Base-by-base conservation (phyloP, 1,284 basidiomycete species). In the Ceratobasidium sp. region DNA sequence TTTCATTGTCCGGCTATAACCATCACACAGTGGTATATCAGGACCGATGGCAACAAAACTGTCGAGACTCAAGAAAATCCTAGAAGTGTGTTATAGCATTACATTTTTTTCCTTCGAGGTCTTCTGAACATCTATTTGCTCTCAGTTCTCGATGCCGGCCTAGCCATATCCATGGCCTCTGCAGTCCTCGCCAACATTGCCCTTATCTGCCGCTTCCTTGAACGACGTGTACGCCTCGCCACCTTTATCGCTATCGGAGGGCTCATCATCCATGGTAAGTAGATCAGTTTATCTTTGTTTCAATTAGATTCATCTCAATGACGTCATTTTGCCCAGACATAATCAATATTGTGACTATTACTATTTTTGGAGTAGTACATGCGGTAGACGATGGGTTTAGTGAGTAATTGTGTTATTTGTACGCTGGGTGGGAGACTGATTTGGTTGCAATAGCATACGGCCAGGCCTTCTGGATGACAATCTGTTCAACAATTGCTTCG, bases 401-500 rank as follows among this genome's bases (percentile, higher is more conserved):
- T 0, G 48, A 33, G 64, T 62, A 17, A 26, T 79, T 80, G 26
- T 79, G 77, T 20, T 81, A 79, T n/a, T 59, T 44, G 33, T 2
- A 28, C 26, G 26, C 68, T 28, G 65, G 73, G 44, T 65, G 20
- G 38, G 33, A 33, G 33, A 23, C 13, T 44, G 65, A 48, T 44
- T 20, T 33, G 15, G 17, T 23, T 33, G 54, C 26, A 28, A 26
- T 40, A 67, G 67, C 65, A 23, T 82, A 84, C 61, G 80, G 91
- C 0, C 89, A 93, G 81, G 88, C 93, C 0, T 96, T 92, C 82
- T 96, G 94, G 94, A 89, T 94, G 85, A 93, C 92, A 0, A 85
- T 94, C 7, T 94, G 93, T 80, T 93, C 93, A 0, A 96, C 94
- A 0, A 86, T 90, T 15, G 89, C 89, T 0, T 93, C 93, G 0